Base-by-base conservation (phyloP, 2,329 filamentous ascomycete species). In the Claviceps cyperi region DNA sequence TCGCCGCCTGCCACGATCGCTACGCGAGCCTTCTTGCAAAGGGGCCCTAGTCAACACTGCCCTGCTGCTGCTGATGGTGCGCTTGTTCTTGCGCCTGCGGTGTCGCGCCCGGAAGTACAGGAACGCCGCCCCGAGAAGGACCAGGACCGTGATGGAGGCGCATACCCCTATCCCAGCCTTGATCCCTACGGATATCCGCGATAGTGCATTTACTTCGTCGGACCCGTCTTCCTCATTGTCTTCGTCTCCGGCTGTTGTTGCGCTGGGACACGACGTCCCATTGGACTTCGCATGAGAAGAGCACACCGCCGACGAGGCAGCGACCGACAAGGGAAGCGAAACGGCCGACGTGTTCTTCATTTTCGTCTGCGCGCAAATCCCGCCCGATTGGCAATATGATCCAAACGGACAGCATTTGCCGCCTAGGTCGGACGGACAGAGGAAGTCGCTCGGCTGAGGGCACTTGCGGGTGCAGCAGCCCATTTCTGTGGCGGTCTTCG, bases 91-190 rank as follows among this genome's bases (percentile, higher is more conserved):
- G 39, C 37, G 38, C 15, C 7, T 8, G 11, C 28, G 28, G 43
- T 59, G 56, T 28, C 58, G 59, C n/a, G 69, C 65, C 7, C 66
- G 58, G 22, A 70, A 11, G 8, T n/a, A 76, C 51, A 75, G 64
- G 71, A 72, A 80, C 0, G 69, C 65, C 15, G 70, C 53, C 3
- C 57, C 58, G 3, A 67, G 73, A 38, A 76, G 62, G 14, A 76
- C 40, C 5, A 69, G 43, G 3, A 67, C 64, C 1, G 64, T 67
- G 28, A 75, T 59, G 1, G 73, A 68, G 3, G 74, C 69, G 17
- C 75, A 78, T 0, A 74, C 66, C 5, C 72, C 76, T n/a, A 82
- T 73, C 2, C 78, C 78, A 0, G 73, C 76, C 56, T 74, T 77
- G 2, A 75, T 76, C 1, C 72, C 75, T 1, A 67, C 60, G 1